Evolutionary conservation across 2,329 filamentous ascomycete species (phyloP).

Genomic region (Colletotrichum lentis): DNA sequence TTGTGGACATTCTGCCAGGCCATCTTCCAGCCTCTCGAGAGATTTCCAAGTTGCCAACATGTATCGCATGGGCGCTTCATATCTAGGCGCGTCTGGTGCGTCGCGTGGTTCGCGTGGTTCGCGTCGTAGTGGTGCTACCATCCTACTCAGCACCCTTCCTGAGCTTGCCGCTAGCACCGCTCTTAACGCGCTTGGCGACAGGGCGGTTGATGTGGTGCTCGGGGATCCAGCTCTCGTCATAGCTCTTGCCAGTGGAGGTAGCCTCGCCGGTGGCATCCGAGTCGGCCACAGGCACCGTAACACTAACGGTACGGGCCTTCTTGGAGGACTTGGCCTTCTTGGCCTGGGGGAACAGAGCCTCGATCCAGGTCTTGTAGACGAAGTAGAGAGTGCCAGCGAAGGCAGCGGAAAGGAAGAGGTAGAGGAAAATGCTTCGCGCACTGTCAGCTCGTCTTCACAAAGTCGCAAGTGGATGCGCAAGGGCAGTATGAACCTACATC

Average conservation of each 20-base stretch:
- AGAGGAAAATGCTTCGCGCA: conserved; percentile 85
- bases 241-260: conserved; percentile 73
- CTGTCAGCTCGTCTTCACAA: conserved; percentile 57
- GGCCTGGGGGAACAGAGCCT: conserved; percentile 91
- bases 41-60: not conserved
- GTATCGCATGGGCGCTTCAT: not conserved
- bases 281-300: conserved; percentile 69
- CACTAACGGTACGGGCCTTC: conserved; percentile 73
- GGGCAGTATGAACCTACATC: conserved; percentile 69
- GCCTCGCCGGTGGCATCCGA: conserved; percentile 75
- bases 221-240: conserved; percentile 95
- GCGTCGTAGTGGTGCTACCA: not conserved
- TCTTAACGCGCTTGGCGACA: conserved; percentile 73
- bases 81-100: conserved; percentile 24
- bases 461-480: not conserved
- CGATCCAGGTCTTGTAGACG: conserved; percentile 98
- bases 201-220: conserved; percentile 88
- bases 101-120: conserved; percentile 3
- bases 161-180: conserved; percentile 57
- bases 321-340: conserved; percentile 70
- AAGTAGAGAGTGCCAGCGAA: conserved; percentile 89
- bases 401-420: conserved; percentile 82
- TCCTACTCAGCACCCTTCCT: conserved; percentile 37
- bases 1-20: not conserved
- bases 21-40: not conserved